phyloP scores from a whole-genome alignment of 257 asterid genomes.

The Primulina eburnea region DNA sequence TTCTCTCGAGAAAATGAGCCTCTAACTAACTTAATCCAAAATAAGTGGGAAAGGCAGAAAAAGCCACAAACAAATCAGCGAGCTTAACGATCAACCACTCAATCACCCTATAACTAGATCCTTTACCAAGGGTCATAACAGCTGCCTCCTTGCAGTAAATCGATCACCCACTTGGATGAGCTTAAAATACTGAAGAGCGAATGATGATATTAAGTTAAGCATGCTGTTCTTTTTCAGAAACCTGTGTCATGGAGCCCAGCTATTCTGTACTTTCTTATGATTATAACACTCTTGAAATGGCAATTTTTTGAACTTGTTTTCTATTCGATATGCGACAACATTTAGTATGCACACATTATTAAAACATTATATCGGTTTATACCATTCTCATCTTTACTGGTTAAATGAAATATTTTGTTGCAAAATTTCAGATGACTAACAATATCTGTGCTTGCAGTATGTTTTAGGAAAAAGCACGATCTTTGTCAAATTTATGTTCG shows the following conservation, averaged over 20 bases:
- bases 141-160: conserved; percentile 2
- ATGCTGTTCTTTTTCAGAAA: neutral
- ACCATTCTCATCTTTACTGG: neutral
- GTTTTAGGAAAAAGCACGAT: conserved; percentile 54
- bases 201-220: neutral
- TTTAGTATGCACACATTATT: no score
- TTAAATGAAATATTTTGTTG: neutral
- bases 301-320: neutral
- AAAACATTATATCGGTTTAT: neutral
- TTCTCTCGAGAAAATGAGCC: no score
- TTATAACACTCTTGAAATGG: neutral
- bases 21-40: no score
- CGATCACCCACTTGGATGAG: neutral
- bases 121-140: no score
- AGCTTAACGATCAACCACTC: no score
- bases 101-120: no score
- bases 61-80: no score
- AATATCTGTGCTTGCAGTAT: conserved; percentile 46
- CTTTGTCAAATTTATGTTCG: conserved; percentile 76
- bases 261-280: neutral
- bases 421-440: conserved; percentile 13
- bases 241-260: neutral
- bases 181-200: neutral
- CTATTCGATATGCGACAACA: no score
- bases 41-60: no score